Evolutionary conservation across 2,329 filamentous ascomycete species (phyloP), one percentile per base, ranked within the genome.

Genomic region (Acrodontium crateriforme): DNA sequence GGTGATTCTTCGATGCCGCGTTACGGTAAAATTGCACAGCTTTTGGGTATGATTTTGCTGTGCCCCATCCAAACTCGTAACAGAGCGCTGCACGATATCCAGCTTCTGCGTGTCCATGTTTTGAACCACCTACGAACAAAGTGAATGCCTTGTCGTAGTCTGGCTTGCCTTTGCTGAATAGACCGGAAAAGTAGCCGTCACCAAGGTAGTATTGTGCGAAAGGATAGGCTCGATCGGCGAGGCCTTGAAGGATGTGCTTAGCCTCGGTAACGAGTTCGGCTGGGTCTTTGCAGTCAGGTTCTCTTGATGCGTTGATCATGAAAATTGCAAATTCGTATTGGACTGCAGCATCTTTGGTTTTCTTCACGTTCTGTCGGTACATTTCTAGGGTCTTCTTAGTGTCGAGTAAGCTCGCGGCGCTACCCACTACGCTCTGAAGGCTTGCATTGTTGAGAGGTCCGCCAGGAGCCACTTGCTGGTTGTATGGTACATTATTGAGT

Each of bases 1-100:
- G 89, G 47, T 98, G 89, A 35, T 84, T 81, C 55, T 94, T 95
- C 5, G 85, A 81, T 2, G 89, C 85, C 7, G 85, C 80, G 37
- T 79, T 77, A 30, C 87, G 77, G 49, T 93, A 79, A 53, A 89
- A 98, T 51, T 95, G 85, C 2, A 91, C 80, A 23, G 89, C 87
- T 57, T 94, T 94, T 27, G 78, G 73, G 32, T 80, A 78, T 47
- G 94, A 84, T 47, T 83, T 83, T 32, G 83, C 75, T 46, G 78
- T 91, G 21, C 89, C 89, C 89, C 89, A 98, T 37, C 85, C 89
- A 55, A 94, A 95, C 55, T 98, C 89, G 59, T 95, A 95, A 60
- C 85, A 94, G 31, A 98, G 65, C 10, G 80, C 89, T 28, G 87
- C 78, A 30, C 89, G 79, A 56, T 94, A 98, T 18, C 78, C 85